Conservation (phyloP, 1,284 basidiomycete genomes). For the Ceratorhiza oryzae-sativae region DNA sequence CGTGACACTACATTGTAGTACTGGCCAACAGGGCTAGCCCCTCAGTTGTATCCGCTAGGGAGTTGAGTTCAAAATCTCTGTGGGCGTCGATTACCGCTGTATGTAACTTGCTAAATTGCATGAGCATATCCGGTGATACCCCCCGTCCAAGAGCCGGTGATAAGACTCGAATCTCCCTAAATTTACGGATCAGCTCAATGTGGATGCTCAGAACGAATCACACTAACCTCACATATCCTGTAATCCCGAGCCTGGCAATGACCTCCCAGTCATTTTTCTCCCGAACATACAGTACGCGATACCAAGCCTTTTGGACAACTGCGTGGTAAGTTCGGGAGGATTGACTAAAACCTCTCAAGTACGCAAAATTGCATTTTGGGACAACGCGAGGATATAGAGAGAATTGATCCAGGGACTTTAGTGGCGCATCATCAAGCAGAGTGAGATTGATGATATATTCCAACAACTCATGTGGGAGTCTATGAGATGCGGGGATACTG, state of each 20-base stretch:
- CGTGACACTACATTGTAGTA: conserved; percentile 21
- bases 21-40: conserved; percentile 11
- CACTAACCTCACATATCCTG: neutral
- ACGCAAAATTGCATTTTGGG: neutral
- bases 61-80: conserved; percentile 4
- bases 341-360: neutral
- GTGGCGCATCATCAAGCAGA: neutral
- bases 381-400: neutral
- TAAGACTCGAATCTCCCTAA: conserved; percentile 2
- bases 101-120: neutral
- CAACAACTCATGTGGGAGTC: neutral
- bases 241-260: neutral
- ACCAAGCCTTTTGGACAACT: conserved; percentile 20
- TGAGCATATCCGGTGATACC: neutral
- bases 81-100: conserved; percentile 12
- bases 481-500: neutral
- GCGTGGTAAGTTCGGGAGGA: conserved; percentile 3
- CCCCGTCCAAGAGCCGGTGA: conserved; percentile 1
- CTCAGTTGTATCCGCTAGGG: neutral
- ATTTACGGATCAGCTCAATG: too few relatives aligned
- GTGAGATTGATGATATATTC: neutral
- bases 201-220: neutral
- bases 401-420: neutral
- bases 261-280: neutral
- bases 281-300: neutral